phyloP scores from a whole-genome alignment of 2,329 filamentous ascomycete genomes.

The Alternaria consortialis region DNA sequence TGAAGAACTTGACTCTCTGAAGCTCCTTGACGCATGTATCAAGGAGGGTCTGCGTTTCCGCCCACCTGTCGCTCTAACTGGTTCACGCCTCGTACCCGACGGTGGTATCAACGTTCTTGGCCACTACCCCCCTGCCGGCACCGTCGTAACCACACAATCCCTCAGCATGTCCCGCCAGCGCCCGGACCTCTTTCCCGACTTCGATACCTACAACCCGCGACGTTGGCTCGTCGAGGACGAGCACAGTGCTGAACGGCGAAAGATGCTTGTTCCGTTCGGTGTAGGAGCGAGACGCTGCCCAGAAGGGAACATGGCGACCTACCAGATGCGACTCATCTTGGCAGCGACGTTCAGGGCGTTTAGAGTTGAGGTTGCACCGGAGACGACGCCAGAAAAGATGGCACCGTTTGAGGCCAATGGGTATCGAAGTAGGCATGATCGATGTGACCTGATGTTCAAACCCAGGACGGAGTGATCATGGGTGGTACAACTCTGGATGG shows the following conservation, averaged over 20 bases:
- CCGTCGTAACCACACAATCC: conserved; percentile 27
- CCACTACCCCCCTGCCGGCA: conserved; percentile 26
- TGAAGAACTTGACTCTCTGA: conserved; percentile 29
- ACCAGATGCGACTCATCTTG: conserved; percentile 31
- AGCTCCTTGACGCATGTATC: conserved; percentile 28
- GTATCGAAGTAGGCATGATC: conserved; percentile 27
- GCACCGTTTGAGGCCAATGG: conserved; percentile 34
- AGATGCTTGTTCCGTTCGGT: conserved; percentile 28
- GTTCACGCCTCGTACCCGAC: conserved; percentile 26
- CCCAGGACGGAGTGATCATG: conserved; percentile 2
- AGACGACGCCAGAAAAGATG: conserved; percentile 32
- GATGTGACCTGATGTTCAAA: conserved; percentile 28
- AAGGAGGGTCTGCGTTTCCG: conserved; percentile 35
- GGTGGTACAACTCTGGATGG: background rate
- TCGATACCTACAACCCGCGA: conserved; percentile 25
- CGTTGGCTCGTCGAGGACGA: conserved; percentile 28
- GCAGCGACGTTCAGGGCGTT: conserved; percentile 28
- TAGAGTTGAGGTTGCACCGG: conserved; percentile 22
- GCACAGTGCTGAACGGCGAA: conserved; percentile 21
- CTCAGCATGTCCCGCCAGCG: conserved; percentile 31
- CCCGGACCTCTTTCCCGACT: conserved; percentile 32
- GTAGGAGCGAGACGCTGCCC: conserved; percentile 31
- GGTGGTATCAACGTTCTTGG: conserved; percentile 26
- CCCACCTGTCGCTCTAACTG: conserved; percentile 31
- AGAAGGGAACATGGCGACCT: conserved; percentile 32